A percentile compares a stretch with the other conserved stretches of the same genome.
These are phyloP conservation scores for Suillus cothurnatus DNA, from an alignment of 768 basidiomycete genomes.

Conservation along the genomic window DNA sequence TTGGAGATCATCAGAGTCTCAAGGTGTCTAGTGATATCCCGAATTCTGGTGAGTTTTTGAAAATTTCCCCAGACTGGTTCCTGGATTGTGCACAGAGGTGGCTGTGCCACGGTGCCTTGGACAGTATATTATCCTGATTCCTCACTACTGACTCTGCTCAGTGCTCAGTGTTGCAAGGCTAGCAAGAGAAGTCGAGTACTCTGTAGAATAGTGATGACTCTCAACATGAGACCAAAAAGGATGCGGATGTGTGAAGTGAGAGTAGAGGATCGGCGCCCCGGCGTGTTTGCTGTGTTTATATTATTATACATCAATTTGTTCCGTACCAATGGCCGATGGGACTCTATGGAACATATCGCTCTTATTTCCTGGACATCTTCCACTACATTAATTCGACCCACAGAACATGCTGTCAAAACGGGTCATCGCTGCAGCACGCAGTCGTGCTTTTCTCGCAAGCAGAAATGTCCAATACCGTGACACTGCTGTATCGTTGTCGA, in stretches of 20 bases:
- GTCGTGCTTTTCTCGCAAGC: constrained; percentile 50
- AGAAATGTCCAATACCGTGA: constrained; percentile 29
- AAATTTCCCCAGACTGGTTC: too few relatives aligned
- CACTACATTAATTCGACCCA: not conserved
- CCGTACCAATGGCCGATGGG: constrained; percentile 1
- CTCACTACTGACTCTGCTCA: too few relatives aligned
- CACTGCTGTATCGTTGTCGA: constrained; percentile 39
- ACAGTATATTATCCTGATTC: too few relatives aligned
- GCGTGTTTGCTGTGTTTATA: not conserved
- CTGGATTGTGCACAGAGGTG: not conserved
- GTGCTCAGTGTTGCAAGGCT: too few relatives aligned
- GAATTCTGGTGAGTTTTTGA: too few relatives aligned
- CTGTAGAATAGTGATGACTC: not conserved
- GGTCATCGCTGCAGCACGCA: constrained; percentile 64
- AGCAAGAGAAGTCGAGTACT: too few relatives aligned
- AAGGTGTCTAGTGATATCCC: not conserved
- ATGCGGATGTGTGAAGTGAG: constrained; percentile 1
- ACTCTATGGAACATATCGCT: not conserved
- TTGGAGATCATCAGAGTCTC: not conserved
- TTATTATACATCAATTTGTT: constrained; percentile 2
- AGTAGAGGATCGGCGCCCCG: constrained; percentile 1
- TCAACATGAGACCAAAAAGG: not conserved
- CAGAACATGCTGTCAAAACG: constrained; percentile 68
- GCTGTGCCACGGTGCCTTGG: not conserved
- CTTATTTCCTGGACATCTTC: constrained; percentile 1